Evolutionary conservation across 176 grass and related monocot genomes (phyloP).

Genomic region (Elymus sibiricus): DNA sequence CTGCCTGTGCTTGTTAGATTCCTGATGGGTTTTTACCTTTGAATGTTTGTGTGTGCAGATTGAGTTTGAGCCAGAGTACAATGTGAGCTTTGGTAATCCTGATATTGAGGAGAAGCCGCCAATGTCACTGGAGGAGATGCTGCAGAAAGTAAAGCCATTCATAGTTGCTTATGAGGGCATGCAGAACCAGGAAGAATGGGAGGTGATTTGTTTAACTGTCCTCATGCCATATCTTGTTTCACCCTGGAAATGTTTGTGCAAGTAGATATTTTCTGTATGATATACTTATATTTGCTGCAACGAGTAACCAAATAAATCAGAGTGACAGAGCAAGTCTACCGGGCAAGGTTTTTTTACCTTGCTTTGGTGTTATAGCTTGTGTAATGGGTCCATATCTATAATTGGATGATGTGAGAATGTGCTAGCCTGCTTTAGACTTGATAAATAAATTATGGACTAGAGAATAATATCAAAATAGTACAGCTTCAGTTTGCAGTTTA

Average conservation of each 20-base stretch:
- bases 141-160: constrained; percentile 82
- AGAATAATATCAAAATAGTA: not conserved
- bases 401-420: not conserved
- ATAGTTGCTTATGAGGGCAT: constrained; percentile 80
- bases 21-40: constrained; percentile 3
- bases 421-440: not conserved
- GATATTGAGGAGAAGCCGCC: constrained; percentile 86
- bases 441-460: constrained; percentile 12
- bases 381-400: not conserved
- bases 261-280: not conserved
- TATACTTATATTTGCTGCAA: not conserved
- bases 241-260: not conserved
- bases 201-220: constrained; percentile 47
- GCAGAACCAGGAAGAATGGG: constrained; percentile 82
- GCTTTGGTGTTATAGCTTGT: not conserved
- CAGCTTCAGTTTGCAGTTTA: constrained; percentile 5
- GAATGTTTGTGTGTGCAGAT: constrained; percentile 51
- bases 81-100: constrained; percentile 66
- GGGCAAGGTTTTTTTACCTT: not conserved
- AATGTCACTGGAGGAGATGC: constrained; percentile 65
- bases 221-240: not conserved
- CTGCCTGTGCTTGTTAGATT: not conserved
- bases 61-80: constrained; percentile 79
- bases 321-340: not conserved
- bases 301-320: not conserved